These are phyloP conservation scores for Phytophthora fragariae DNA, from an alignment of 352 stramenopile genomes.

Conservation along the genomic window DNA sequence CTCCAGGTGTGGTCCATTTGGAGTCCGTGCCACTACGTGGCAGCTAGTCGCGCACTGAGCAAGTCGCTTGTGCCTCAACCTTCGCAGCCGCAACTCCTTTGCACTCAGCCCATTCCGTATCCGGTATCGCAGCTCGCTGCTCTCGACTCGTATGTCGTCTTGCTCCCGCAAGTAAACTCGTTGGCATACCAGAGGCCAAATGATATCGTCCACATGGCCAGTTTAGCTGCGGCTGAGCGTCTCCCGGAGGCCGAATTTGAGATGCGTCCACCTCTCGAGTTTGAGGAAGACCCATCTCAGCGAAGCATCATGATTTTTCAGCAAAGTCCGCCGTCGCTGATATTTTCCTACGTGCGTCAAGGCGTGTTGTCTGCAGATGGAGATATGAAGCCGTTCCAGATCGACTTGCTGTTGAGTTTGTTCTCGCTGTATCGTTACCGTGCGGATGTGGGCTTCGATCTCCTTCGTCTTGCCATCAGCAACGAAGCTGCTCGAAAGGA, in stretches of 20 bases:
- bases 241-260: constrained; percentile 71
- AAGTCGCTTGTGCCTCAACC: constrained; percentile 68
- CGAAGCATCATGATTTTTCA: constrained; percentile 72
- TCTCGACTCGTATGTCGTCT: constrained; percentile 79
- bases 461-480: constrained; percentile 43
- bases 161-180: constrained; percentile 54
- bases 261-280: constrained; percentile 38
- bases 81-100: constrained; percentile 75
- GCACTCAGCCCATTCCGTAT: constrained; percentile 69
- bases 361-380: constrained; percentile 39
- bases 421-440: constrained; percentile 89
- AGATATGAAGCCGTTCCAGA: constrained; percentile 53
- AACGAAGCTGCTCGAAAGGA: constrained; percentile 31
- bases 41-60: constrained; percentile 69
- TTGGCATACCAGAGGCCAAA: constrained; percentile 26
- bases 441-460: constrained; percentile 74
- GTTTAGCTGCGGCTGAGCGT: constrained; percentile 50
- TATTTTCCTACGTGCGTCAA: constrained; percentile 71
- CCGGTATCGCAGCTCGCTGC: constrained; percentile 67
- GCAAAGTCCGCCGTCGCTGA: constrained; percentile 77
- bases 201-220: constrained; percentile 55
- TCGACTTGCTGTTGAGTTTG: constrained; percentile 82
- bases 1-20: constrained; percentile 90
- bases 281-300: constrained; percentile 10
- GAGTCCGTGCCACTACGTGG: constrained; percentile 85